Evolutionary conservation across 1,139 yeast genomes (phyloP).

Genomic region (Magnusiomyces fungicola): DNA sequence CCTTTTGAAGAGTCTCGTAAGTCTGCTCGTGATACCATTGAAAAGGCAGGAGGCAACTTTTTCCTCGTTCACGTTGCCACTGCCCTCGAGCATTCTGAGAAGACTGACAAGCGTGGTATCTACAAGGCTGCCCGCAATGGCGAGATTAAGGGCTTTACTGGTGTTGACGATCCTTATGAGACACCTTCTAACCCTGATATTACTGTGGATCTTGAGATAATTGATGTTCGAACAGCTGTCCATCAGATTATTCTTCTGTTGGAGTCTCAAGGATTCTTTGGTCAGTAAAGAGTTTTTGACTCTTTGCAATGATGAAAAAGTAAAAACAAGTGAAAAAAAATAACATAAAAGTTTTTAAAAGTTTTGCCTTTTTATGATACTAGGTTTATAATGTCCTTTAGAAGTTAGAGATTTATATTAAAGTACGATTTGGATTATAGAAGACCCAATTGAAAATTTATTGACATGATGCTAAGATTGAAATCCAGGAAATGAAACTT

Average conservation of each 20-base stretch:
- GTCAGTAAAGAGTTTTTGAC: conserved; percentile 28
- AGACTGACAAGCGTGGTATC: conserved; percentile 44
- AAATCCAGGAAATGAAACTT: no score
- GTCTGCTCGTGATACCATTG: conserved; percentile 37
- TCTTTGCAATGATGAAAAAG: no score
- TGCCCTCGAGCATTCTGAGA: conserved; percentile 39
- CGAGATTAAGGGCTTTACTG: conserved; percentile 42
- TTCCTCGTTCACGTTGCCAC: conserved; percentile 45
- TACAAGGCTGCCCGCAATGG: conserved; percentile 40
- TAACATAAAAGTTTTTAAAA: no score
- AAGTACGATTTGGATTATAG: no score
- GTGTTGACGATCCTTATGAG: conserved; percentile 43
- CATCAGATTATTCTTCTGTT: conserved; percentile 63
- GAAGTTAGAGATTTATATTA: no score
- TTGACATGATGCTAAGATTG: no score
- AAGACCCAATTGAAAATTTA: no score
- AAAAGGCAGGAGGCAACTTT: conserved; percentile 42
- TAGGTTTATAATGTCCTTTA: no score
- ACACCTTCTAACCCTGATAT: conserved; percentile 47
- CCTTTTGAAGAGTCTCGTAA: conserved; percentile 37
- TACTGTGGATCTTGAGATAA: conserved; percentile 44
- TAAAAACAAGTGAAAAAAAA: no score
- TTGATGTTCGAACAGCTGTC: conserved; percentile 53
- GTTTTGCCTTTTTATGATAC: no score
- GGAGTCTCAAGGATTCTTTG: conserved; percentile 74